These are phyloP conservation scores for Mycosphaerella arachidis DNA, from an alignment of 2,329 filamentous ascomycete species.

Conservation along the genomic window DNA sequence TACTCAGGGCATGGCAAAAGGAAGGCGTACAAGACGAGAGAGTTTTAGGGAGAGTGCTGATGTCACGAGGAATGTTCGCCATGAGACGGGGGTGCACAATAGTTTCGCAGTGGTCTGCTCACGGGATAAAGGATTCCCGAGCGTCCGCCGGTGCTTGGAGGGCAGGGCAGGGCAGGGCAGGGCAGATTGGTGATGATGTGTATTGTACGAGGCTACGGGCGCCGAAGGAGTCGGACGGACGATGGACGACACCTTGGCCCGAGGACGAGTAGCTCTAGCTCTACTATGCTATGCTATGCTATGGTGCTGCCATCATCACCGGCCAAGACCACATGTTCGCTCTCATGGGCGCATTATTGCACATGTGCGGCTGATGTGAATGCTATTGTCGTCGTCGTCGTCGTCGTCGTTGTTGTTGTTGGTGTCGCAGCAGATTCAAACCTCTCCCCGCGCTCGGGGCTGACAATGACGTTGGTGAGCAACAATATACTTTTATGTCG, in stretches of 20 bases:
- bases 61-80: not conserved
- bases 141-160: not conserved
- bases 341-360: too few species aligned
- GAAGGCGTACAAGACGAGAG: not conserved
- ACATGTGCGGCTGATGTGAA: too few species aligned
- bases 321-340: too few species aligned
- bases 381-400: too few species aligned
- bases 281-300: too few species aligned
- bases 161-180: not conserved
- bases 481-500: not conserved
- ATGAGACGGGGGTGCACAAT: not conserved
- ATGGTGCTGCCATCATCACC: too few species aligned
- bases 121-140: not conserved
- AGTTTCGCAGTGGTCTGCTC: not conserved
- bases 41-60: not conserved
- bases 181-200: not conserved
- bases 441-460: not conserved
- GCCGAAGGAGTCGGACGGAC: not conserved
- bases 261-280: too few species aligned
- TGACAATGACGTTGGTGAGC: not conserved
- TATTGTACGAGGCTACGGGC: not conserved
- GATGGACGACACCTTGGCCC: not conserved
- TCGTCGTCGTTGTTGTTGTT: too few species aligned
- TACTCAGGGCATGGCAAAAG: not conserved
- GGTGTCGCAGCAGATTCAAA: not conserved